phyloP scores from a whole-genome alignment of 352 stramenopile genomes.

The Globisporangium rhizosaccharum region DNA sequence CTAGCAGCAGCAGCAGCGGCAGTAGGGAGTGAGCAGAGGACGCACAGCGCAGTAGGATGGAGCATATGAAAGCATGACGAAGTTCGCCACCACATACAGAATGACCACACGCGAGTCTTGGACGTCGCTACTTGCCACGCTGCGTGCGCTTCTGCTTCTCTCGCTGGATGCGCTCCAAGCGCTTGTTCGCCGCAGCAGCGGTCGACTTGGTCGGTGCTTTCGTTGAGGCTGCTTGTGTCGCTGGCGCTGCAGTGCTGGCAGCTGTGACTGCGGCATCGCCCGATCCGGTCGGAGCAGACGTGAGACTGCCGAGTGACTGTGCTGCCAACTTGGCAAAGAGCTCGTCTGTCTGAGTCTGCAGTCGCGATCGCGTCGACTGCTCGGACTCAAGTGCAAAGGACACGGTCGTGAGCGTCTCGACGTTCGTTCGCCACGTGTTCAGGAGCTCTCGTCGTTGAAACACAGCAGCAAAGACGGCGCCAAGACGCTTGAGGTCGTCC shows the following conservation, averaged over 20 bases:
- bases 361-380: background rate
- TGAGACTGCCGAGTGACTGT: background rate
- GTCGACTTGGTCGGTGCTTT: slow-evolving; percentile 2
- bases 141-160: slow-evolving; percentile 13
- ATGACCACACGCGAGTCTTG: background rate
- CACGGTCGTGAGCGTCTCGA: slow-evolving; percentile 4
- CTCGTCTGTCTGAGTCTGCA: slow-evolving; percentile 6
- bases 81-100: no score
- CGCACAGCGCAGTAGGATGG: no score
- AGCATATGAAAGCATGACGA: no score
- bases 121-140: background rate
- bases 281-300: background rate
- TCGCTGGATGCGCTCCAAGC: slow-evolving; percentile 17
- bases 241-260: background rate
- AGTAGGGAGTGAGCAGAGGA: no score
- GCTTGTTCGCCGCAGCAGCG: slow-evolving; percentile 5
- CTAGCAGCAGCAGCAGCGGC: background rate
- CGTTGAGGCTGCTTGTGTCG: background rate
- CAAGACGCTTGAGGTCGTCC: slow-evolving; percentile 3
- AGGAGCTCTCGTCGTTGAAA: slow-evolving; percentile 5
- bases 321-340: slow-evolving; percentile 11
- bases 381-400: slow-evolving; percentile 5
- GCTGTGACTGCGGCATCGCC: no score
- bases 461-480: background rate
- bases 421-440: background rate